phyloP scores from a whole-genome alignment of 2,329 filamentous ascomycete species.

The Chaetomiaceae sp. region DNA sequence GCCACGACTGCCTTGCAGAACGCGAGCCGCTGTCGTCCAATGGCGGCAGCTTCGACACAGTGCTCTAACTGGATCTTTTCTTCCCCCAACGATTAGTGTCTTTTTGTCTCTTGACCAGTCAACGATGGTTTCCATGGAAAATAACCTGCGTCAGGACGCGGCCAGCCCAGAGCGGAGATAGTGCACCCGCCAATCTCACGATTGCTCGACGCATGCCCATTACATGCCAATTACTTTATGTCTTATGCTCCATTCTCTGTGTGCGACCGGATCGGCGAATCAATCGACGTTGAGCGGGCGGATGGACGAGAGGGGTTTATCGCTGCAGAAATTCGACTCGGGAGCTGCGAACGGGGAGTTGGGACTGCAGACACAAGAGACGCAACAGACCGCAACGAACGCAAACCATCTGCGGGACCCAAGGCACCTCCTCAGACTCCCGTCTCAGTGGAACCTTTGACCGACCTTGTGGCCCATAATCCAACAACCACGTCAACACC shows the following conservation, averaged over 20 bases:
- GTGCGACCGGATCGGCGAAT: not conserved
- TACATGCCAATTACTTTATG: constrained; percentile 6
- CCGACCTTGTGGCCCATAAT: constrained; percentile 4
- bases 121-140: constrained; percentile 1
- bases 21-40: constrained; percentile 26
- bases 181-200: constrained; percentile 21
- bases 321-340: too few species aligned
- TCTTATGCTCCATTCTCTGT: too few species aligned
- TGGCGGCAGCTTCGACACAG: constrained; percentile 14
- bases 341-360: not conserved
- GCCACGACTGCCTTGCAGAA: constrained; percentile 46
- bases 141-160: too few species aligned
- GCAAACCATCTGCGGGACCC: too few species aligned
- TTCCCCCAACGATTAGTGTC: too few species aligned
- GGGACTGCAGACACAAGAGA: not conserved
- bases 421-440: too few species aligned
- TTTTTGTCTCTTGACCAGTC: constrained; percentile 12
- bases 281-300: too few species aligned
- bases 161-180: constrained; percentile 16
- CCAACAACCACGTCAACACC: constrained; percentile 15
- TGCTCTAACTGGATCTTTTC: not conserved
- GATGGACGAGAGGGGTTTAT: not conserved
- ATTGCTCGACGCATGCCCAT: constrained; percentile 11
- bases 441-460: constrained; percentile 1
- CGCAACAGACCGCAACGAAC: constrained; percentile 1